Evolutionary conservation across 106 monocot species (phyloP), one percentile per base, ranked within the genome.

Genomic region (Alisma plantagoaquatica): DNA sequence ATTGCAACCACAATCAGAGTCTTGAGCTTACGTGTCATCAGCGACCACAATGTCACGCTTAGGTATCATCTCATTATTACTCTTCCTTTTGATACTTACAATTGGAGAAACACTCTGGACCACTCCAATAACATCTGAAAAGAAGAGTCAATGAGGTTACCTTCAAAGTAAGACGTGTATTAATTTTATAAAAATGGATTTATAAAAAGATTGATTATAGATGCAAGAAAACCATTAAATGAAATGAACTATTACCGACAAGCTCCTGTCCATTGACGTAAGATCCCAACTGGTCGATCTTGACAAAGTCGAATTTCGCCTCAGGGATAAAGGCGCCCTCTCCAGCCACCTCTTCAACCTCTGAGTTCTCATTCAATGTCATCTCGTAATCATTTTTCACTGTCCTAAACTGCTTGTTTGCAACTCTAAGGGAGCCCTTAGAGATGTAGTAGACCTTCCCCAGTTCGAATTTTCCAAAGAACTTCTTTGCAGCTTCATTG

Each of bases 351-450:
- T 85, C 90, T 62, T 98, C 98, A 75, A 90, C 79, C 53, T 86
- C 65, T 22, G 98, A 78, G 46, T 79, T 86, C 55, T 98, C 98
- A 79, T 90, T 85, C 24, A 98, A 47, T 7, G 61, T 85, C 98
- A 98, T 85, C 67, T 90, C 98, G 60, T 98, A 98, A 55, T 98
- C 98, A 77, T 98, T 98, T 55, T 69, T 63, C 28, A 98, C 98
- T 10, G 90, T 98, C 61, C 69, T 90, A 31, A 90, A 98, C 61
- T 82, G 81, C 33, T 79, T 85, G 51, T 98, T 98, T 56, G 89
- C 98, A 61, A 90, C 68, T 58, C 57, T 85, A 12, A 98, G 82
- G 28, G 71, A 72, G 24, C 90, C 87, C 59, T 77, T 93, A 6
- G 87, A 80, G 49, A 90, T 70, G 56, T 98, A 86, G 47, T 98